Conservation (phyloP, 768 basidiomycete genomes). For the Ramaria rubella region DNA sequence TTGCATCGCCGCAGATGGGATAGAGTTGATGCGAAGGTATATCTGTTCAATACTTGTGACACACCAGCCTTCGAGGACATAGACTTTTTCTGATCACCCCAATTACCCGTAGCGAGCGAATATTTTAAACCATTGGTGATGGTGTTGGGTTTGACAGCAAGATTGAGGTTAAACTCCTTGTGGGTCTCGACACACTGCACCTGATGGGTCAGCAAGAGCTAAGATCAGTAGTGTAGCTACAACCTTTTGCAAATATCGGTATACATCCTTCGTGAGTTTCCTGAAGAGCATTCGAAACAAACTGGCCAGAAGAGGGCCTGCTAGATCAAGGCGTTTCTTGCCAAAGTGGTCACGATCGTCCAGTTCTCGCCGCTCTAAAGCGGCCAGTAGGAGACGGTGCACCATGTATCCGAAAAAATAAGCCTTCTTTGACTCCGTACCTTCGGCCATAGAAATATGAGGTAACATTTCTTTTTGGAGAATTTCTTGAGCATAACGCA, state of each 20-base stretch:
- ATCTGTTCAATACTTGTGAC: conserved; percentile 96
- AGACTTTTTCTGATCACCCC: conserved; percentile 98
- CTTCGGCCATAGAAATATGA: conserved; percentile 92
- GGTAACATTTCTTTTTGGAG: conserved; percentile 98
- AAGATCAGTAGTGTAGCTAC: conserved; percentile 5
- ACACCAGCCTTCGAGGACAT: conserved; percentile 98
- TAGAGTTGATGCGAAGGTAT: conserved; percentile 96
- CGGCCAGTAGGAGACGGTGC: conserved; percentile 88
- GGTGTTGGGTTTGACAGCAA: conserved; percentile 93
- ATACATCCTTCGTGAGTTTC: conserved; percentile 94
- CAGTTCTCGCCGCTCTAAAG: conserved; percentile 87
- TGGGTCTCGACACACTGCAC: conserved; percentile 89
- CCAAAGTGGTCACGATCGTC: conserved; percentile 99
- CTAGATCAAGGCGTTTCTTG: conserved; percentile 94
- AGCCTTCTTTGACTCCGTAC: conserved; percentile 95
- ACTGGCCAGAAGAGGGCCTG: conserved; percentile 92
- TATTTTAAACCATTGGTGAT: conserved; percentile 98
- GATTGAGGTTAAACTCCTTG: conserved; percentile 86
- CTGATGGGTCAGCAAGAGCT: neutral
- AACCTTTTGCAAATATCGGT: conserved; percentile 95
- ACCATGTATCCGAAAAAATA: conserved; percentile 99
- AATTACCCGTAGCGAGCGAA: conserved; percentile 96
- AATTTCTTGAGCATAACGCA: conserved; percentile 96
- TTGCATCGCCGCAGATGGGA: conserved; percentile 98
- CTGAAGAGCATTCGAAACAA: conserved; percentile 97